Conservation (phyloP, 2,329 filamentous ascomycete species). For the Pseudogymnoascus sp. region DNA sequence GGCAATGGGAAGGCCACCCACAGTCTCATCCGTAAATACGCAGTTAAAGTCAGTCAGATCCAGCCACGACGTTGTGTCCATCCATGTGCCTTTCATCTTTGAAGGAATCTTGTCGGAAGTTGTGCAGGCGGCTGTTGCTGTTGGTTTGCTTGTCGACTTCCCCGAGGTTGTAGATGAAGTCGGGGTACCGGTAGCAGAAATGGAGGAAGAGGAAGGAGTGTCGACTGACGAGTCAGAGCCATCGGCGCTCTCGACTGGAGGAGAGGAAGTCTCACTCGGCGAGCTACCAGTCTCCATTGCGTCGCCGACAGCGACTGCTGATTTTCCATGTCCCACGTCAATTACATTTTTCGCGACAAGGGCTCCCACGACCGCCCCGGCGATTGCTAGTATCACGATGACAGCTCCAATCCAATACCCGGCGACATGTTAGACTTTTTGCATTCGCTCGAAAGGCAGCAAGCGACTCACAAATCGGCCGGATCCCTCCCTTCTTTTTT, state of each 20-base stretch:
- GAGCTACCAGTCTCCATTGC: neutral
- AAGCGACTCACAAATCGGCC: neutral
- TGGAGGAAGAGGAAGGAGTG: neutral
- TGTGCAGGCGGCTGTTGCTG: neutral
- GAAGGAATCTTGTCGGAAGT: neutral
- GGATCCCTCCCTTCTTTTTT: neutral
- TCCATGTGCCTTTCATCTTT: neutral
- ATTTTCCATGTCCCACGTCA: neutral
- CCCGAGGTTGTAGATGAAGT: neutral
- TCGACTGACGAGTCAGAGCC: neutral
- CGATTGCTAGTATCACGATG: slow-evolving; percentile 1
- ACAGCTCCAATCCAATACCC: neutral
- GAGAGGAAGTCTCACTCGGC: neutral
- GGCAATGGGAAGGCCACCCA: slow-evolving; percentile 83
- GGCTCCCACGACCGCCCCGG: neutral
- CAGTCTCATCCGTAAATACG: slow-evolving; percentile 77
- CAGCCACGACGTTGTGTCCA: slow-evolving; percentile 53
- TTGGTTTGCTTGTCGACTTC: neutral
- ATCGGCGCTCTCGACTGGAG: neutral
- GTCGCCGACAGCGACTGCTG: neutral
- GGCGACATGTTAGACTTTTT: neutral
- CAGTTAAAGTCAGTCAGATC: slow-evolving; percentile 87
- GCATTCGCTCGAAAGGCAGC: neutral
- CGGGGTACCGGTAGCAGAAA: neutral
- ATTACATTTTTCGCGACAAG: neutral